Evolutionary conservation across 306 rosid species (phyloP), one percentile per base, ranked within the genome.

Genomic region (Trifolium fragiferum): DNA sequence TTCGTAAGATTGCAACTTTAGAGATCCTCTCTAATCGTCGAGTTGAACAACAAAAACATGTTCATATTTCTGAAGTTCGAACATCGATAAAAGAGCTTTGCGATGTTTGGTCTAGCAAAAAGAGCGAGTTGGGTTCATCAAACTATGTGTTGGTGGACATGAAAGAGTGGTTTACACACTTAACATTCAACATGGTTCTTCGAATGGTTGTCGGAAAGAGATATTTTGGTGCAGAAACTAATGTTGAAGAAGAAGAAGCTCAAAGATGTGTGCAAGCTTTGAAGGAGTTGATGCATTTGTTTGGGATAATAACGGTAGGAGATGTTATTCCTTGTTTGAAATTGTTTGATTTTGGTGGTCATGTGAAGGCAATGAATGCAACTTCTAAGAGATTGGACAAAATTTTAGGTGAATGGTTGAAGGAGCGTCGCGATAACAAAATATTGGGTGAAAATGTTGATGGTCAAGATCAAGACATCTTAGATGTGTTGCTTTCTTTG

Each of bases 311-410:
- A 3, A 32, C 68, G 0, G 68, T 78, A 30, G 78, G 33, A 64
- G 82, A 78, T 78, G 74, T 67, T 19, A 2, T 78, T 65, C 78
- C 82, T 30, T 55, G 1, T 11, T 14, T 79, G 38, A 53, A 70
- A 35, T 77, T 78, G 72, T 15, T 77, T 21, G 82, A 82, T 77
- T 37, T 76, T 2, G 72, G 75, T 7, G 79, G 78, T 1, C 40
- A 81, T 66, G 82, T 32, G 66, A 81, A 70, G 66, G 82, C 75
- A 6, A 81, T 81, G 85, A 81, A 72, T 1, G 6, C 32, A 60
- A 72, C 49, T 6, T 63, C 32, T 0, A 73, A 77, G 33, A 57
- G 77, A 0, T 20, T 82, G 47, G 82, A 82, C 0, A 0, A 5
- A 0, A 1, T 82, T 7, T 0, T 72, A 19, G 1, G n/a, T 35